Base-by-base conservation (phyloP, 2,329 filamentous ascomycete species). In the Penicillium sp. region DNA sequence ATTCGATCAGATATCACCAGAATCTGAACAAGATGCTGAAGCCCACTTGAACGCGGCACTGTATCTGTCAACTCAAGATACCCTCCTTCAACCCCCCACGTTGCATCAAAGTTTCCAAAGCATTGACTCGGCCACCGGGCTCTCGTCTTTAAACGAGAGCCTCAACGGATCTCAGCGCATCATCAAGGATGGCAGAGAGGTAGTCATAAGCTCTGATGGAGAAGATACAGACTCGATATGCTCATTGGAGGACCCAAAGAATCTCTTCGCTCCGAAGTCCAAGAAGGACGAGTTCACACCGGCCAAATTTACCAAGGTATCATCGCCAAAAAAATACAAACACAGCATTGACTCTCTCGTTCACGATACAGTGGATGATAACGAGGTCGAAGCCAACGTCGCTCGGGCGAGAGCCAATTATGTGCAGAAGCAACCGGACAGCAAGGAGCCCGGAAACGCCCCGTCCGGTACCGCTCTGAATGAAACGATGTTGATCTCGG, bases 121-220 rank as follows among this genome's bases (percentile, higher is more conserved):
- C 39, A 55, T 57, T 5, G 62, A 54, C 10, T 61, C 63, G 7
- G 47, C 49, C 4, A 55, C 50, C 19, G 29, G 5, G 17, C 57
- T 59, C 17, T 66, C 65, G 9, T 66, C 64, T 33, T 38, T 66
- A 4, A 66, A 57, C 27, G 56, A 58, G 38, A 70, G 67, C 52
- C 66, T 68, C 39, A 63, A 57, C 41, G 68, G 66, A 49, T 76
- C 79, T 58, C 78, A 84, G 70, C 78, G 85, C 65, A 74, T 84
- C 13, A 77, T 88, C 55, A 89, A 78, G 57, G 77, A 82, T 65
- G 83, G 83, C 3, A 70, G 79, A 53, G 73, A 80, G 55, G 70
- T 81, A 3, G 78, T 93, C 41, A 81, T 81, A 45, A 87, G 84
- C 53, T 92, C 90, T 0, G 90, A 93, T 67, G 88, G 89, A 10